Base-by-base conservation (phyloP, 2,329 filamentous ascomycete species). In the Moelleriella libera region DNA sequence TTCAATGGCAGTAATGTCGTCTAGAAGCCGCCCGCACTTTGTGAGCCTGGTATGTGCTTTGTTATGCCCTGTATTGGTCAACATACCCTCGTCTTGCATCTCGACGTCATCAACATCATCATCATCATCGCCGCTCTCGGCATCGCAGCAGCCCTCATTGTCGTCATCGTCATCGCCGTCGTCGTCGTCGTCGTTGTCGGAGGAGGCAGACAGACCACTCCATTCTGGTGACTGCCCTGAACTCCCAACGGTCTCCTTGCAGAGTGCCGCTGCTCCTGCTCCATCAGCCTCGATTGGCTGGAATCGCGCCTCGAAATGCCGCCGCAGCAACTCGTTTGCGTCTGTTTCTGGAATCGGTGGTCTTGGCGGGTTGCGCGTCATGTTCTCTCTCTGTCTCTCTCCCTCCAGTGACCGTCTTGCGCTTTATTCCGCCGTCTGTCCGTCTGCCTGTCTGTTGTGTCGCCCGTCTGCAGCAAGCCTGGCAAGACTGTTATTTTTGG, bases 251-350 rank as follows among this genome's bases (percentile, higher is more conserved):
- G 29, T 60, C 21, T 58, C 51, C 21, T 60, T 50, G 30, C 10
- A 28, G 42, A 28, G 10, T 10, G 42, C 9, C 9, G 21, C 6
- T 21, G 21, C 21, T 21, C 21, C 21, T 21, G 21, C 21, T 21
- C 21, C 21, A 21, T 21, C 21, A 30, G 9, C 61, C 41, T 71
- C 71, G 40, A 95, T 63, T 7, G 90, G 88, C 60, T 80, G 78
- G 68, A 96, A 97, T 60, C 85, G 82, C 30, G 86, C 78, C 66
- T 96, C 92, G 60, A 97, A 97, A 60, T 90, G 84, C 55, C 78
- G 79, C 49, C 82, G 80, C 58, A 98, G 86, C 49, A 89, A 75
- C 48, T 83, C 86, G 55, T 86, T 80, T 10, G 84, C 73, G 49
- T 81, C 74, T 53, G 76, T 69, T 41, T 67, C 62, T 1, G 61